A percentile compares a stretch with the other conserved stretches of the same genome.
Conservation (phyloP, 2,329 filamentous ascomycete species). For the Xylariaceae sp. region DNA sequence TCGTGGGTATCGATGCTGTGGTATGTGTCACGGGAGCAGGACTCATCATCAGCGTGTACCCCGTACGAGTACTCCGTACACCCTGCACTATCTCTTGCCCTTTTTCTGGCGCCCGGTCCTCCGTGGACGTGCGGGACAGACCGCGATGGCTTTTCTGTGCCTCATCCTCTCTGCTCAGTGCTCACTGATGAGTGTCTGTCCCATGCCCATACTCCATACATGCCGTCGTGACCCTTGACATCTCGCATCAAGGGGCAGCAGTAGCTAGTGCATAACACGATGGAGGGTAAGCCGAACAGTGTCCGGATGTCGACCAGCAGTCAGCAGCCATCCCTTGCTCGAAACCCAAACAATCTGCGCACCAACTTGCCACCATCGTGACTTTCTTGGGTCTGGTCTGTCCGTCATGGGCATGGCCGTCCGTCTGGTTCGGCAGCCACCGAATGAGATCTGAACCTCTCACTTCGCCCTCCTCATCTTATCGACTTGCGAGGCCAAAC, state of each 20-base stretch:
- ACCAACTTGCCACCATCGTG: neutral
- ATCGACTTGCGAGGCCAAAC: neutral
- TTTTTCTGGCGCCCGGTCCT: neutral
- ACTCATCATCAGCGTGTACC: neutral
- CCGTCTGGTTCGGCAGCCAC: neutral
- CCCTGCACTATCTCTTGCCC: no score
- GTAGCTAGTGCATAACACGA: neutral
- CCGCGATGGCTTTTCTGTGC: neutral
- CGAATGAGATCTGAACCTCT: neutral
- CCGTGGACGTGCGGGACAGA: neutral
- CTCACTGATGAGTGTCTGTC: neutral
- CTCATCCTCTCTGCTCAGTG: neutral
- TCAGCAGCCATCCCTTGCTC: neutral
- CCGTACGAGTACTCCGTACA: no score
- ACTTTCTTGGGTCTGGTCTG: no score
- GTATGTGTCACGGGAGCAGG: neutral
- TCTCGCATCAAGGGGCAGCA: neutral
- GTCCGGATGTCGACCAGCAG: neutral
- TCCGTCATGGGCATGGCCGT: no score
- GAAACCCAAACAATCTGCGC: neutral
- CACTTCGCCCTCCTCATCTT: neutral
- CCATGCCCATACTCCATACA: neutral
- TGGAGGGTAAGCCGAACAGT: neutral
- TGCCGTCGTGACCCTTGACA: neutral
- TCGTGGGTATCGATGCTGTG: neutral